Evolutionary conservation across 1,284 basidiomycete genomes (phyloP).

Genomic region (Phylloboletellus chloephorus): DNA sequence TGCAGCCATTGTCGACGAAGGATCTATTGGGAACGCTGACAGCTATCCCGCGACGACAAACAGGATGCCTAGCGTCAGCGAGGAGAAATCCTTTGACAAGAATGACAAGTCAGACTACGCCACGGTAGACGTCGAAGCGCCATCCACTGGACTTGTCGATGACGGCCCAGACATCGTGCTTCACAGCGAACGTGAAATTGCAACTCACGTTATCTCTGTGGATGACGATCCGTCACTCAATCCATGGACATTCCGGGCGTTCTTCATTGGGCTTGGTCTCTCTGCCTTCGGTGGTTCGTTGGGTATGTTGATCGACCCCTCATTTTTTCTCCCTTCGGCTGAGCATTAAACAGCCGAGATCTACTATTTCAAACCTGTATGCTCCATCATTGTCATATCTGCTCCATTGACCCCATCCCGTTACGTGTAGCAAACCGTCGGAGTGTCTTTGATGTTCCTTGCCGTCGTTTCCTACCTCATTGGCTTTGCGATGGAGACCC

Average conservation of each 20-base stretch:
- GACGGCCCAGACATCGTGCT: slow-evolving; percentile 31
- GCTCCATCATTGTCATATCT: background rate
- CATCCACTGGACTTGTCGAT: slow-evolving; percentile 17
- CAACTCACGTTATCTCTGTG: slow-evolving; percentile 47
- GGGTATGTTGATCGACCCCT: slow-evolving; percentile 16
- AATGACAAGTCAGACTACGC: slow-evolving; percentile 16
- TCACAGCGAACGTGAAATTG: slow-evolving; percentile 43
- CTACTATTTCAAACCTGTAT: slow-evolving; percentile 57
- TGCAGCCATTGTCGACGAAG: slow-evolving; percentile 7
- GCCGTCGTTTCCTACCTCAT: slow-evolving; percentile 41
- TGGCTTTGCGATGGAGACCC: slow-evolving; percentile 37
- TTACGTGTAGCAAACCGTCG: slow-evolving; percentile 39
- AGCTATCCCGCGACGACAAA: slow-evolving; percentile 4
- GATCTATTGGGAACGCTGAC: background rate
- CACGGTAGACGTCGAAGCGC: slow-evolving; percentile 33
- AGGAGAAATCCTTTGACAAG: slow-evolving; percentile 31
- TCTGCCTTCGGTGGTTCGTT: slow-evolving; percentile 56
- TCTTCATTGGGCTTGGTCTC: slow-evolving; percentile 57
- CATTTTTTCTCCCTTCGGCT: background rate
- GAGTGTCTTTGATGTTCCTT: slow-evolving; percentile 48
- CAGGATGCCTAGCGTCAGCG: slow-evolving; percentile 18
- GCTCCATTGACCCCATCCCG: background rate
- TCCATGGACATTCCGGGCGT: slow-evolving; percentile 53
- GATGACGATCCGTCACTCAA: slow-evolving; percentile 53
- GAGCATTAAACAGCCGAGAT: slow-evolving; percentile 39